phyloP scores from a whole-genome alignment of 768 basidiomycete species.

The Russula abietina region DNA sequence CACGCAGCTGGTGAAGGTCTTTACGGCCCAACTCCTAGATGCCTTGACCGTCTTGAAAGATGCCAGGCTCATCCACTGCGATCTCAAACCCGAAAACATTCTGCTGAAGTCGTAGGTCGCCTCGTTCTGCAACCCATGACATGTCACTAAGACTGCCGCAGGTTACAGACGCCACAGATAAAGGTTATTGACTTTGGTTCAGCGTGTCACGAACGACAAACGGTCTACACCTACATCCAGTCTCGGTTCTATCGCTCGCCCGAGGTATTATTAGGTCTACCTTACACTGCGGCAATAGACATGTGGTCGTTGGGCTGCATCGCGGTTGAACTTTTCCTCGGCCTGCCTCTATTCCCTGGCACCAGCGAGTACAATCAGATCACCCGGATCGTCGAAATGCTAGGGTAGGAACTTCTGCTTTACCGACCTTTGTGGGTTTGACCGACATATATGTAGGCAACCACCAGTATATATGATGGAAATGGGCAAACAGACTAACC shows the following conservation, averaged over 20 bases:
- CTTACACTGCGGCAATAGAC: slow-evolving; percentile 93
- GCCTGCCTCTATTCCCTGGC: slow-evolving; percentile 93
- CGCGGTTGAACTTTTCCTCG: slow-evolving; percentile 95
- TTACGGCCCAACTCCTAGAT: slow-evolving; percentile 92
- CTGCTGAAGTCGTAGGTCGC: slow-evolving; percentile 80
- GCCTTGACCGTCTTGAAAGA: slow-evolving; percentile 90
- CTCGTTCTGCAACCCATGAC: slow-evolving; percentile 19
- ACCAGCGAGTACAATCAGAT: slow-evolving; percentile 99
- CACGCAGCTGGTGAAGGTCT: slow-evolving; percentile 96
- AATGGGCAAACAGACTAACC: slow-evolving; percentile 87
- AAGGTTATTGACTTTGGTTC: slow-evolving; percentile 99
- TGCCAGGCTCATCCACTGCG: slow-evolving; percentile 94
- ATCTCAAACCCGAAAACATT: slow-evolving; percentile 98
- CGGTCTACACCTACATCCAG: slow-evolving; percentile 99
- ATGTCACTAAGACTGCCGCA: slow-evolving; percentile 31
- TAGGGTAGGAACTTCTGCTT: slow-evolving; percentile 61
- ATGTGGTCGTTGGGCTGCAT: slow-evolving; percentile 99
- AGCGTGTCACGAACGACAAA: slow-evolving; percentile 97
- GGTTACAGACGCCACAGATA: slow-evolving; percentile 94
- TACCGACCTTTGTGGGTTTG: slow-evolving; percentile 10
- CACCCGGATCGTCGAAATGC: slow-evolving; percentile 95
- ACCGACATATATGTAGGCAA: slow-evolving; percentile 43
- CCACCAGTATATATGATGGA: slow-evolving; percentile 93
- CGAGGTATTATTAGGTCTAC: slow-evolving; percentile 90
- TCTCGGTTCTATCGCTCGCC: slow-evolving; percentile 98